Percentiles rank a stretch among this genome's conserved stretches.
phyloP scores from a whole-genome alignment of 2,329 filamentous ascomycete genomes.

The Pseudocercospora cruenta region DNA sequence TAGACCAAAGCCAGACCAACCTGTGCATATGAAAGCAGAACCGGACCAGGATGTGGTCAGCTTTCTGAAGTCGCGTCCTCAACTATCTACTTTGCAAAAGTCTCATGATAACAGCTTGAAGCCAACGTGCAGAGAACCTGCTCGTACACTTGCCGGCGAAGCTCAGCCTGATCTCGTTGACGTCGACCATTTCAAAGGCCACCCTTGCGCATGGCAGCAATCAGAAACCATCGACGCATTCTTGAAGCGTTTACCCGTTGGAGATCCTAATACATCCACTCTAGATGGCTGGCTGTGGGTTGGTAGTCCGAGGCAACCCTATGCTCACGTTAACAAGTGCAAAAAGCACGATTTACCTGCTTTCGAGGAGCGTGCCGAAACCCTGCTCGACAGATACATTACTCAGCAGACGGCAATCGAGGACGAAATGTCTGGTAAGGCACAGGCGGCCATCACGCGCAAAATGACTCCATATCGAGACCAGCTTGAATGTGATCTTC shows the following conservation, averaged over 20 bases:
- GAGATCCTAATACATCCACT: slow-evolving; percentile 56
- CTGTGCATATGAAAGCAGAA: neutral
- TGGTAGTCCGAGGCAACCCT: slow-evolving; percentile 52
- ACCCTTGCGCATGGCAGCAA: slow-evolving; percentile 61
- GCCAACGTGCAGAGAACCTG: neutral
- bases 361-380: slow-evolving; percentile 58
- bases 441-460: slow-evolving; percentile 44
- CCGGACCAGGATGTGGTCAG: slow-evolving; percentile 16
- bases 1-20: neutral
- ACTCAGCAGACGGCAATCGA: slow-evolving; percentile 54
- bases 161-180: slow-evolving; percentile 34
- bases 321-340: slow-evolving; percentile 39
- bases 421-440: slow-evolving; percentile 54
- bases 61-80: slow-evolving; percentile 29
- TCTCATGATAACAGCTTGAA: neutral
- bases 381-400: slow-evolving; percentile 56
- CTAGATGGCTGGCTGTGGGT: slow-evolving; percentile 72
- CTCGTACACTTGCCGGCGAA: slow-evolving; percentile 6
- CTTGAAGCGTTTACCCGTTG: slow-evolving; percentile 68
- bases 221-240: slow-evolving; percentile 68
- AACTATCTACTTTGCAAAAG: slow-evolving; percentile 20
- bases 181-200: slow-evolving; percentile 64
- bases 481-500: slow-evolving; percentile 58
- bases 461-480: slow-evolving; percentile 48
- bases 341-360: slow-evolving; percentile 51